phyloP scores from a whole-genome alignment of 2,329 filamentous ascomycete genomes.

The Herpomyces periplanetae region DNA sequence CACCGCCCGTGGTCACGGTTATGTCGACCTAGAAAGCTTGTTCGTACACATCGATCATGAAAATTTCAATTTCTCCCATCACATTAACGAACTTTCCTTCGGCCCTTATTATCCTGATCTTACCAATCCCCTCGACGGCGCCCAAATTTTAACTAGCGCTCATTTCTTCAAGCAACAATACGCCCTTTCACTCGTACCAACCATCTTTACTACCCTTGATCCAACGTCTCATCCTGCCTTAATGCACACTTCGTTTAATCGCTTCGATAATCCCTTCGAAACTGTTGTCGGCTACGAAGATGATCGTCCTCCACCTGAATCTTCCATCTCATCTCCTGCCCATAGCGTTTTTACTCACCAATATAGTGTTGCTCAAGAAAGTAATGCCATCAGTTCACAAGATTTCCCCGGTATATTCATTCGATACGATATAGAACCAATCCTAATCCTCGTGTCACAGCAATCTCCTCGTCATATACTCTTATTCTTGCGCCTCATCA shows the following conservation, averaged over 20 bases:
- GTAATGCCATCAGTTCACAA: too few relatives aligned
- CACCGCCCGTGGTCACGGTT: too few relatives aligned
- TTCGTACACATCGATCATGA: too few relatives aligned
- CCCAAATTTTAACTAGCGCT: conserved; percentile 26
- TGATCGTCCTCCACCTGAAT: conserved; percentile 6
- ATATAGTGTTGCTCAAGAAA: conserved; percentile 81
- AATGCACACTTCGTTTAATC: conserved; percentile 9
- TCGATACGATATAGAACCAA: conserved; percentile 95
- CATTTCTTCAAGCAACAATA: conserved; percentile 96
- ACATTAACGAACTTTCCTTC: conserved; percentile 80
- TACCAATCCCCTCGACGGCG: conserved; percentile 70
- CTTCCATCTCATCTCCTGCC: conserved; percentile 7
- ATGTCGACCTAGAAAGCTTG: too few relatives aligned
- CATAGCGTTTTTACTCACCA: conserved; percentile 65
- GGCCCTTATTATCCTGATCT: conserved; percentile 84
- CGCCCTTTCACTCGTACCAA: conserved; percentile 77
- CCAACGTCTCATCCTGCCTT: conserved; percentile 6
- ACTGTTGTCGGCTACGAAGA: conserved; percentile 2
- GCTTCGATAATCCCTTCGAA: conserved; percentile 4
- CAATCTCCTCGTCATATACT: too few relatives aligned
- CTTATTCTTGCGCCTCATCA: too few relatives aligned
- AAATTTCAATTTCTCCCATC: conserved; percentile 94
- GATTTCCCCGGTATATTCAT: conserved; percentile 70
- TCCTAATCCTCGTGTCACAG: too few relatives aligned
- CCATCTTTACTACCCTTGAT: conserved; percentile 26